Percentiles rank a stretch among this genome's conserved stretches.
These are phyloP conservation scores for Blastobotrys attinorum DNA, from an alignment of 805 yeast genomes.

Conservation along the genomic window DNA sequence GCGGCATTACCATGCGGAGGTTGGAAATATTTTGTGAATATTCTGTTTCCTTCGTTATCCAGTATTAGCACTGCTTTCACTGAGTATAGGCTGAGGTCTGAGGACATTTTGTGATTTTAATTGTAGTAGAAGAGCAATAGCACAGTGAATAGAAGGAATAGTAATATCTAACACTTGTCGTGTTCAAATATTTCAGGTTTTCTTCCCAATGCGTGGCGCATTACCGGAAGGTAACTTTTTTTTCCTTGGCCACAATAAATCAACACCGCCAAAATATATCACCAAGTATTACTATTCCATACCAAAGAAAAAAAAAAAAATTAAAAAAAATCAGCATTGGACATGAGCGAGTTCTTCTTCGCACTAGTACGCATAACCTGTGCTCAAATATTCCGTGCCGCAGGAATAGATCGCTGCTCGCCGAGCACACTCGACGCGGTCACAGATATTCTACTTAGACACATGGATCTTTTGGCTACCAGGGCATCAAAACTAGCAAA, in stretches of 20 bases:
- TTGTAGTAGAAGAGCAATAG: no score
- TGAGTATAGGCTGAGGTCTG: slow-evolving; percentile 49
- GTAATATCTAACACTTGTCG: no score
- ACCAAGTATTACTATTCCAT: no score
- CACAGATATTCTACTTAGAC: slow-evolving; percentile 69
- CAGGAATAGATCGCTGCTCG: slow-evolving; percentile 76
- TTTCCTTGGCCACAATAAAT: no score
- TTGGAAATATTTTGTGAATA: slow-evolving; percentile 77
- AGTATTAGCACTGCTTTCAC: slow-evolving; percentile 73
- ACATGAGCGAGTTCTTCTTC: slow-evolving; percentile 35
- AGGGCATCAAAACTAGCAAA: slow-evolving; percentile 46
- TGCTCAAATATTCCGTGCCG: slow-evolving; percentile 57
- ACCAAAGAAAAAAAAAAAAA: no score
- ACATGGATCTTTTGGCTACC: slow-evolving; percentile 45
- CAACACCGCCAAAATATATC: no score
- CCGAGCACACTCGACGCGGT: slow-evolving; percentile 64
- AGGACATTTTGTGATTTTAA: no score
- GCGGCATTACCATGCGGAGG: slow-evolving; percentile 43
- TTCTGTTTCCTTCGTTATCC: slow-evolving; percentile 71
- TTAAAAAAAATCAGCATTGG: no score
- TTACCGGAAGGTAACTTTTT: no score
- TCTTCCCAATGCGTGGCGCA: no score
- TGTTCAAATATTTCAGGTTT: no score
- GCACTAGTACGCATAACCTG: slow-evolving; percentile 42
- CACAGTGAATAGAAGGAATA: no score